These are phyloP conservation scores for Aspergillus terreus DNA, from an alignment of 2,329 filamentous ascomycete species.

Conservation along the genomic window DNA sequence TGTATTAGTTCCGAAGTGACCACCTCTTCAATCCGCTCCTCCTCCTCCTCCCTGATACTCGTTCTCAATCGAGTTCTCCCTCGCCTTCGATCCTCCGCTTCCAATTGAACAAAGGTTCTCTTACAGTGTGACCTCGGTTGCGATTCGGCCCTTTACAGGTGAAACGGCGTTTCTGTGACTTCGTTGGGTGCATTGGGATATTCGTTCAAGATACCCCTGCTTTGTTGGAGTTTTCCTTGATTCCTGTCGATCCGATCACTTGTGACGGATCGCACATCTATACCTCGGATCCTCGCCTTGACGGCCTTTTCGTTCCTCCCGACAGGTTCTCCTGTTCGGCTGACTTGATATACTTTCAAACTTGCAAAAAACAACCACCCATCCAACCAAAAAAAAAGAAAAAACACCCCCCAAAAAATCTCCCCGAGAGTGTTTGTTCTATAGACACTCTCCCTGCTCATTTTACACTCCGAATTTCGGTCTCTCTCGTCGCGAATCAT, in stretches of 20 bases:
- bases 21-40: slow-evolving; percentile 11
- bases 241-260: slow-evolving; percentile 23
- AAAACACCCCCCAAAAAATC: slow-evolving; percentile 1
- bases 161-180: slow-evolving; percentile 22
- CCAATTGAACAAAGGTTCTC: slow-evolving; percentile 10
- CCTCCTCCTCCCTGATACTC: slow-evolving; percentile 9
- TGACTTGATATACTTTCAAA: slow-evolving; percentile 10
- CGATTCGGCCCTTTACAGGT: slow-evolving; percentile 18
- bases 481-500: slow-evolving; percentile 30
- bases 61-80: slow-evolving; percentile 12
- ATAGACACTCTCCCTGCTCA: slow-evolving; percentile 9
- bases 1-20: slow-evolving; percentile 15
- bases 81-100: slow-evolving; percentile 1
- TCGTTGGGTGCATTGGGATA: slow-evolving; percentile 26
- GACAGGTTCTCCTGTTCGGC: slow-evolving; percentile 22
- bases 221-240: slow-evolving; percentile 27
- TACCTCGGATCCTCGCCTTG: slow-evolving; percentile 27
- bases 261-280: slow-evolving; percentile 24
- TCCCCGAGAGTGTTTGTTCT: slow-evolving; percentile 8
- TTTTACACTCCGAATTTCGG: slow-evolving; percentile 13
- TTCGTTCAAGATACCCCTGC: slow-evolving; percentile 33
- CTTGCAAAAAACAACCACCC: neutral
- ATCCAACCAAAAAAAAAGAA: neutral
- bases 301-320: slow-evolving; percentile 25
- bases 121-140: slow-evolving; percentile 16